Evolutionary conservation across 2,329 filamentous ascomycete genomes (phyloP).

Genomic region (Cercospora citrullina): DNA sequence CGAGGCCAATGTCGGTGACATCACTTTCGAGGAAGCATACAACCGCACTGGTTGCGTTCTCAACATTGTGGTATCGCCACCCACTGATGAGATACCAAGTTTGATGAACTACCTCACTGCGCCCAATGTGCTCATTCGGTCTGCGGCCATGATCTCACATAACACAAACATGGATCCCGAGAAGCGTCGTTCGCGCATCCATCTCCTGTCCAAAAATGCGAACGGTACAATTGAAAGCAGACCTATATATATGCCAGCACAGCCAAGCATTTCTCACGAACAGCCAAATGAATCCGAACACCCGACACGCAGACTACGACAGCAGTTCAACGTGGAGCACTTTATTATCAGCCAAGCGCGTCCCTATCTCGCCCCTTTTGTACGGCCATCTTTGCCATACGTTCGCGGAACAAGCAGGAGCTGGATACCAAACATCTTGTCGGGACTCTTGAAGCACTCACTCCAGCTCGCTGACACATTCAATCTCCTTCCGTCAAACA

Average conservation of each 20-base stretch:
- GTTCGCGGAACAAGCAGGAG: slow-evolving; percentile 15
- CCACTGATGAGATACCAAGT: slow-evolving; percentile 73
- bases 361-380: slow-evolving; percentile 83
- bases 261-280: background rate
- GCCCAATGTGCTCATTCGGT: slow-evolving; percentile 87
- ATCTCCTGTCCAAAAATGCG: slow-evolving; percentile 76
- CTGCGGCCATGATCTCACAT: slow-evolving; percentile 75
- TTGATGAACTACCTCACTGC: slow-evolving; percentile 90
- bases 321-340: slow-evolving; percentile 91
- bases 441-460: slow-evolving; percentile 12
- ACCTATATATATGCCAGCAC: slow-evolving; percentile 56
- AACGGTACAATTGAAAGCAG: slow-evolving; percentile 72
- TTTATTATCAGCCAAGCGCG: slow-evolving; percentile 92
- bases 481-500: slow-evolving; percentile 61
- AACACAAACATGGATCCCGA: slow-evolving; percentile 66
- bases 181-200: slow-evolving; percentile 52
- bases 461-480: slow-evolving; percentile 59
- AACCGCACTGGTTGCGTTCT: slow-evolving; percentile 79
- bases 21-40: slow-evolving; percentile 93
- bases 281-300: slow-evolving; percentile 4
- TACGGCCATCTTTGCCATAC: slow-evolving; percentile 33
- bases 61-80: slow-evolving; percentile 86
- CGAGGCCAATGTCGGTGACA: slow-evolving; percentile 77
- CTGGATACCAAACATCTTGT: slow-evolving; percentile 9
- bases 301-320: slow-evolving; percentile 69